phyloP scores from a whole-genome alignment of 768 basidiomycete species.

The Gautieria morchelliformis region DNA sequence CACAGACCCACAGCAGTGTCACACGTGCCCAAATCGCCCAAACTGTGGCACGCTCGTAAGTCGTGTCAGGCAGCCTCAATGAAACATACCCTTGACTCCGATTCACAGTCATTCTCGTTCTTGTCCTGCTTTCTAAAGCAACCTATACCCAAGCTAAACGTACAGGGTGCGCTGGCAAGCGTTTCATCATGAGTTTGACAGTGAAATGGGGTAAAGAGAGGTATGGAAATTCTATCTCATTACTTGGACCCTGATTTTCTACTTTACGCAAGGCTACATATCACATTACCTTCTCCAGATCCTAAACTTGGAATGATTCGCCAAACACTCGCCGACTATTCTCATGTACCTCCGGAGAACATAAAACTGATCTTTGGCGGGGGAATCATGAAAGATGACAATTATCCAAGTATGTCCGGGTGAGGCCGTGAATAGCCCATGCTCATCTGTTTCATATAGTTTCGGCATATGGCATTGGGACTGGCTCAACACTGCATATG shows the following conservation, averaged over 20 bases:
- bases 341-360: slow-evolving; percentile 53
- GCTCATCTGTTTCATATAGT: slow-evolving; percentile 29
- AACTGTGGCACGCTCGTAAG: slow-evolving; percentile 6
- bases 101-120: slow-evolving; percentile 15
- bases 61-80: background rate
- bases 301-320: slow-evolving; percentile 53
- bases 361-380: slow-evolving; percentile 90
- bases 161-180: slow-evolving; percentile 10
- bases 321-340: slow-evolving; percentile 57
- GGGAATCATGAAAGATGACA: slow-evolving; percentile 82
- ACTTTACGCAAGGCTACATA: slow-evolving; percentile 29
- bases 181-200: slow-evolving; percentile 24
- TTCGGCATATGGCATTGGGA: slow-evolving; percentile 63
- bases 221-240: slow-evolving; percentile 13
- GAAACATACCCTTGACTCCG: background rate
- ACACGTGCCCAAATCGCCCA: slow-evolving; percentile 1
- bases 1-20: background rate
- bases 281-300: slow-evolving; percentile 46
- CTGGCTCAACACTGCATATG: slow-evolving; percentile 61
- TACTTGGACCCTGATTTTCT: slow-evolving; percentile 8
- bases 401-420: slow-evolving; percentile 42
- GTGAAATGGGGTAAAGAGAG: slow-evolving; percentile 45
- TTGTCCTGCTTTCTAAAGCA: slow-evolving; percentile 22
- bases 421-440: background rate
- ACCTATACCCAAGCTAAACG: slow-evolving; percentile 18